phyloP scores from a whole-genome alignment of 1,139 yeast genomes.

The Zygosaccharomyces pseudobailii region DNA sequence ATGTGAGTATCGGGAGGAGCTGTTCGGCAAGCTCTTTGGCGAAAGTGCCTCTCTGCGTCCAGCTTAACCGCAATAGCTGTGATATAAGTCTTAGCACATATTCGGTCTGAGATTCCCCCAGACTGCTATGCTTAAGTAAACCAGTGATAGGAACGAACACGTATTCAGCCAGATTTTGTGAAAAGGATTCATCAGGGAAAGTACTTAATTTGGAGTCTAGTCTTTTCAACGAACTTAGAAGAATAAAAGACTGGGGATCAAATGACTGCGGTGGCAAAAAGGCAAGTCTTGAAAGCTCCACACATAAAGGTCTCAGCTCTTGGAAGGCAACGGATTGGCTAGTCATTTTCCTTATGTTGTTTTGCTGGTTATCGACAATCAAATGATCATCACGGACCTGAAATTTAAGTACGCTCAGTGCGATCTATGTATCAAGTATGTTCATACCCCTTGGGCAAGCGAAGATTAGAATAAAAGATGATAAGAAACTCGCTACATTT shows the following conservation, averaged over 20 bases:
- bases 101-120: slow-evolving; percentile 44
- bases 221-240: slow-evolving; percentile 35
- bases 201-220: slow-evolving; percentile 29
- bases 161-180: slow-evolving; percentile 52
- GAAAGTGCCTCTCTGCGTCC: slow-evolving; percentile 41
- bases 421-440: not conserved
- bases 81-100: slow-evolving; percentile 40
- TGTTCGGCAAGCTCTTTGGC: slow-evolving; percentile 43
- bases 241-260: slow-evolving; percentile 30
- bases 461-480: not conserved
- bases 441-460: not conserved
- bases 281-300: slow-evolving; percentile 40
- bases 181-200: slow-evolving; percentile 20
- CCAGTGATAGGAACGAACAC: slow-evolving; percentile 56
- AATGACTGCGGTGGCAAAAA: slow-evolving; percentile 37
- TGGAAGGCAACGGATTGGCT: slow-evolving; percentile 6
- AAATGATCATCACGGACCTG: not conserved
- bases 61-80: slow-evolving; percentile 42
- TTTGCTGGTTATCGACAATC: no score
- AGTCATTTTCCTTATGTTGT: slow-evolving; percentile 2
- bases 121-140: slow-evolving; percentile 42
- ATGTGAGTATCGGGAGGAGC: slow-evolving; percentile 46
- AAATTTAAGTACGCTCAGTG: not conserved
- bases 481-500: no score
- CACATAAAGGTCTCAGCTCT: slow-evolving; percentile 38